Percentiles rank a stretch among this genome's conserved stretches.
These are phyloP conservation scores for Sclerotinia nivalis DNA, from an alignment of 2,329 filamentous ascomycete species.

Conservation along the genomic window DNA sequence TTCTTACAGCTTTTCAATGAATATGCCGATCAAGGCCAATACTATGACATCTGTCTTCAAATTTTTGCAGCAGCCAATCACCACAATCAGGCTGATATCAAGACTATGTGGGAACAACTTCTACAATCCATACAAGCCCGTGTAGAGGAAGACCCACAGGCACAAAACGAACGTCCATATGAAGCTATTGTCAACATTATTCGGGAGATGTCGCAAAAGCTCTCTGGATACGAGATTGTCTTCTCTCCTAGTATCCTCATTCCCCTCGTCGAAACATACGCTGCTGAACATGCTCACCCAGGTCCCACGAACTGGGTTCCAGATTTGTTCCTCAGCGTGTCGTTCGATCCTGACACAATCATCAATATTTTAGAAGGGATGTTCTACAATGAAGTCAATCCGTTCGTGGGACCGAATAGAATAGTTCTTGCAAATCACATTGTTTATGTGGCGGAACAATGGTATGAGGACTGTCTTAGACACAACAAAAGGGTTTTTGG, in stretches of 20 bases:
- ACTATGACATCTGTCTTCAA: constrained; percentile 89
- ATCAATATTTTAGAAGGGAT: constrained; percentile 64
- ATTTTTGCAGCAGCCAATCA: constrained; percentile 93
- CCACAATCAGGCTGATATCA: constrained; percentile 82
- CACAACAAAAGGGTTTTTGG: constrained; percentile 58
- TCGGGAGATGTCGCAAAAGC: constrained; percentile 64
- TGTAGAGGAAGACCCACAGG: constrained; percentile 43
- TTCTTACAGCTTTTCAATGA: constrained; percentile 76
- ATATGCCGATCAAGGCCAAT: constrained; percentile 86
- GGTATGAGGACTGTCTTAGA: constrained; percentile 59
- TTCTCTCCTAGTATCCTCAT: constrained; percentile 64
- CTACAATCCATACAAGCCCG: constrained; percentile 68
- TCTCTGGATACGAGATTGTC: constrained; percentile 64
- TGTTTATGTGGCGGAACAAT: constrained; percentile 59
- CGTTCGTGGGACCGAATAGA: constrained; percentile 60
- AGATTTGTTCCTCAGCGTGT: constrained; percentile 64
- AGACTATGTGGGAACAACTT: constrained; percentile 79
- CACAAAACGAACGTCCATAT: constrained; percentile 58
- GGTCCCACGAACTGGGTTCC: constrained; percentile 48
- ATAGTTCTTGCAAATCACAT: constrained; percentile 61
- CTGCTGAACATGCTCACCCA: constrained; percentile 58
- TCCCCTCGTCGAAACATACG: constrained; percentile 63
- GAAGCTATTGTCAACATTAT: constrained; percentile 67
- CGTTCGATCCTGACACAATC: constrained; percentile 61
- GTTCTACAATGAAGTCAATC: constrained; percentile 66